These are phyloP conservation scores for Pisolithus marmoratus DNA, from an alignment of 768 basidiomycete genomes.

Conservation along the genomic window DNA sequence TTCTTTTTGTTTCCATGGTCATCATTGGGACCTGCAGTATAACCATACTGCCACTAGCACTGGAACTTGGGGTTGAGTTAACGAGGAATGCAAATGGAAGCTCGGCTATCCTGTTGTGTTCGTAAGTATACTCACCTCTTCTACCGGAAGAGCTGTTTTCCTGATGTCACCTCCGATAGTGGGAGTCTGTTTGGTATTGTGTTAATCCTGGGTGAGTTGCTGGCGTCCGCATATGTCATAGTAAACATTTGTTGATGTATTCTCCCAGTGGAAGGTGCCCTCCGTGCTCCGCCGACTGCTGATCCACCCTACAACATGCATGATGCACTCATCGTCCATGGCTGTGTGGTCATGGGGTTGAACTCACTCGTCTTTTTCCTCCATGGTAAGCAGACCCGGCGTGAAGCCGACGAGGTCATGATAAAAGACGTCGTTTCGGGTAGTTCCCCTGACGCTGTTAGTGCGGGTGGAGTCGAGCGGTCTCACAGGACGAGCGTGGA, in stretches of 20 bases:
- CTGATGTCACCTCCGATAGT: constrained; percentile 29
- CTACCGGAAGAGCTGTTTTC: not conserved
- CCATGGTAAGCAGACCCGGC: constrained; percentile 56
- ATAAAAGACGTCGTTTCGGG: constrained; percentile 3
- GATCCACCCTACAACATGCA: constrained; percentile 73
- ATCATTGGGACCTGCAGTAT: constrained; percentile 63
- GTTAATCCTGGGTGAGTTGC: constrained; percentile 57
- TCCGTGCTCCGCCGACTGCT: constrained; percentile 56
- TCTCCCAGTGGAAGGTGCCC: constrained; percentile 56
- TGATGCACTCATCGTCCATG: constrained; percentile 62
- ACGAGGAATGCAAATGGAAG: constrained; percentile 77
- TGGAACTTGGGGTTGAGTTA: constrained; percentile 77
- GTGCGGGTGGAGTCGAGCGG: too few species aligned
- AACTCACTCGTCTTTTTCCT: constrained; percentile 44
- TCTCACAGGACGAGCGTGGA: too few species aligned
- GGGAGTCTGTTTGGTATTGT: constrained; percentile 60
- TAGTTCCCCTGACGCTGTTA: too few species aligned
- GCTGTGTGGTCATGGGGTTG: constrained; percentile 38
- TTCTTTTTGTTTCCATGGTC: constrained; percentile 60
- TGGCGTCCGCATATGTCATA: not conserved
- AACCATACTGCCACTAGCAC: constrained; percentile 65
- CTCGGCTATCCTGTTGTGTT: constrained; percentile 71
- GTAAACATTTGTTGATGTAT: not conserved
- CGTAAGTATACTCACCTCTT: constrained; percentile 35
- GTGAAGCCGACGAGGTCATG: constrained; percentile 57